phyloP scores from a whole-genome alignment of 192 early-diverging fungal genomes.

The Phycomyces blakesleeanus region DNA sequence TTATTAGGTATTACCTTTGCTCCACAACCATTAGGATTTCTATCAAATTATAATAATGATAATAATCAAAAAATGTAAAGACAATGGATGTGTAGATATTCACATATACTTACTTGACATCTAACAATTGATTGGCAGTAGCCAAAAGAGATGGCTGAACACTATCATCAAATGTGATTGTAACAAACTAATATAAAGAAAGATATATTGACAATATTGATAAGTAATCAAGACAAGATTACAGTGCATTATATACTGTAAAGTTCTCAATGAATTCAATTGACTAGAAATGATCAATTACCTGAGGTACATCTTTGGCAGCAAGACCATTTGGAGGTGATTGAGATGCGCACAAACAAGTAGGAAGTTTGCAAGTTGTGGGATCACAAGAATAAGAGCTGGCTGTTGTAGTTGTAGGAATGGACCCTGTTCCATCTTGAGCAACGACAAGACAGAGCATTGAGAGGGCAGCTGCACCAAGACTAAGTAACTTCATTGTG shows the following conservation, averaged over 20 bases:
- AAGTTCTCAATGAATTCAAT: too few relatives aligned
- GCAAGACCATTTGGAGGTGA: conserved; percentile 45
- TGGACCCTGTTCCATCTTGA: conserved; percentile 6
- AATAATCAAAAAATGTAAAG: background rate
- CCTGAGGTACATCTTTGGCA: conserved; percentile 48
- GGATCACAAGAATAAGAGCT: conserved; percentile 40
- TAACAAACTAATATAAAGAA: conserved; percentile 41
- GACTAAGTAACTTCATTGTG: conserved; percentile 16
- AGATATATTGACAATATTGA: background rate
- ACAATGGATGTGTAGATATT: conserved; percentile 1
- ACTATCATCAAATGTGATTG: conserved; percentile 64
- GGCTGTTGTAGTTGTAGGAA: background rate
- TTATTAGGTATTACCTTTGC: conserved; percentile 23
- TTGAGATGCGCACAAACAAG: conserved; percentile 47
- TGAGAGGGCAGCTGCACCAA: conserved; percentile 11
- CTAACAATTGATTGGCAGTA: conserved; percentile 33
- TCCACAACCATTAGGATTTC: conserved; percentile 42
- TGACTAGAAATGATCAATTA: too few relatives aligned
- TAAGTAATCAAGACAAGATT: too few relatives aligned
- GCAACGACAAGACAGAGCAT: conserved; percentile 7
- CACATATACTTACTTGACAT: conserved; percentile 34
- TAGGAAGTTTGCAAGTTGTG: conserved; percentile 45
- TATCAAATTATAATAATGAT: conserved; percentile 24
- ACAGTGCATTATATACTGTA: too few relatives aligned
- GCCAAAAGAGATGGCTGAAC: conserved; percentile 38